Conservation (phyloP, 768 basidiomycete genomes). For the Sarcodon sp. region DNA sequence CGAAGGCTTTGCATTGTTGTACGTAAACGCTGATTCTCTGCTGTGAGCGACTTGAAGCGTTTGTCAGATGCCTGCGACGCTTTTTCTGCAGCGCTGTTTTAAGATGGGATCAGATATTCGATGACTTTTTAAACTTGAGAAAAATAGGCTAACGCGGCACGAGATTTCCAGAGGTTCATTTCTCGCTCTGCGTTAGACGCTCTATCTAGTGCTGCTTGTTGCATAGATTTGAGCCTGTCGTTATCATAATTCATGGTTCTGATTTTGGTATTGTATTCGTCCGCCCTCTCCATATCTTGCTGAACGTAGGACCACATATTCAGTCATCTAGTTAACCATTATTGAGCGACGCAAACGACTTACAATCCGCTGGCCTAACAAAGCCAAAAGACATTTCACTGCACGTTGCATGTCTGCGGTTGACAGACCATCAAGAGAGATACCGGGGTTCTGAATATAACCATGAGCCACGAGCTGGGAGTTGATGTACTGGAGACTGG, state of each 20-base stretch:
- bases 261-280: slow-evolving; percentile 61
- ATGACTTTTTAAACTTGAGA: neutral
- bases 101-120: neutral
- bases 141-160: slow-evolving; percentile 41
- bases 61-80: slow-evolving; percentile 55
- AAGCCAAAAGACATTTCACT: slow-evolving; percentile 62
- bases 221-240: slow-evolving; percentile 58
- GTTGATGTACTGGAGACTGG: slow-evolving; percentile 69
- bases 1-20: slow-evolving; percentile 57
- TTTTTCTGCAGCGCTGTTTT: slow-evolving; percentile 34
- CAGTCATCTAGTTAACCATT: neutral
- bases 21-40: slow-evolving; percentile 64
- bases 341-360: slow-evolving; percentile 14
- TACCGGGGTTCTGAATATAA: slow-evolving; percentile 47
- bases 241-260: slow-evolving; percentile 74
- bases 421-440: slow-evolving; percentile 54
- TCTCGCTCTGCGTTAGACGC: slow-evolving; percentile 72
- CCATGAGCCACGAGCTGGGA: slow-evolving; percentile 77
- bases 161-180: slow-evolving; percentile 57
- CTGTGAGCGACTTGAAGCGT: slow-evolving; percentile 30
- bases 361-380: slow-evolving; percentile 72
- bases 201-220: slow-evolving; percentile 42
- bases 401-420: slow-evolving; percentile 40
- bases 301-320: slow-evolving; percentile 8
- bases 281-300: slow-evolving; percentile 72